Percentiles rank a stretch among this genome's conserved stretches.
Conservation (phyloP, 306 rosid species). For the Rubus idaeus region DNA sequence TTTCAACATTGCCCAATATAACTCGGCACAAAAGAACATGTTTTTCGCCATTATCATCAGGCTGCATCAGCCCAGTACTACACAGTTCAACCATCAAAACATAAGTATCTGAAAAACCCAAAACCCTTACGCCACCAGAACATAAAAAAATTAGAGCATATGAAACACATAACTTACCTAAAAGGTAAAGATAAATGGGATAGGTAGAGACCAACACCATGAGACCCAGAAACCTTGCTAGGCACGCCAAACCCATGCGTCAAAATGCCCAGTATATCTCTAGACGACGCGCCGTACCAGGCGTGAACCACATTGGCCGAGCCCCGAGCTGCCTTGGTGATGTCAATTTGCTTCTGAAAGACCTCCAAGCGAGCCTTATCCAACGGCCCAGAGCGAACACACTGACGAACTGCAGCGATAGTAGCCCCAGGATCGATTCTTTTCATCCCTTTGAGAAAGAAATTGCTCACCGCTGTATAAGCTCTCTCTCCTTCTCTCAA, state of each 20-base stretch:
- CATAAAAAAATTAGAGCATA: neutral
- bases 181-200: conserved; percentile 41
- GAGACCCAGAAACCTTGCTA: conserved; percentile 19
- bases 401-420: conserved; percentile 45
- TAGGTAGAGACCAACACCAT: conserved; percentile 43
- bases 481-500: conserved; percentile 31
- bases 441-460: conserved; percentile 34
- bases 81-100: conserved; percentile 14
- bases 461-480: conserved; percentile 20
- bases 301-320: conserved; percentile 47
- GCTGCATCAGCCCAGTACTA: conserved; percentile 45
- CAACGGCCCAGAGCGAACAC: conserved; percentile 27
- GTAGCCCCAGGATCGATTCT: conserved; percentile 27
- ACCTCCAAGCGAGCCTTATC: conserved; percentile 39
- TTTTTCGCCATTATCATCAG: conserved; percentile 45
- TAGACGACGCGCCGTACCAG: conserved; percentile 49
- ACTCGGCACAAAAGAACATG: conserved; percentile 57
- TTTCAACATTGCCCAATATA: conserved; percentile 61
- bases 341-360: conserved; percentile 39
- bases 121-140: neutral
- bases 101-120: neutral
- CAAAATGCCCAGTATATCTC: conserved; percentile 36
- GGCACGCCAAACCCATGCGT: conserved; percentile 49
- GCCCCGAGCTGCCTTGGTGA: conserved; percentile 42
- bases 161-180: conserved; percentile 34